A percentile compares a stretch with the other conserved stretches of the same genome.
Evolutionary conservation across 1,139 yeast genomes (phyloP).

Genomic region (Scheffersomyces titani): DNA sequence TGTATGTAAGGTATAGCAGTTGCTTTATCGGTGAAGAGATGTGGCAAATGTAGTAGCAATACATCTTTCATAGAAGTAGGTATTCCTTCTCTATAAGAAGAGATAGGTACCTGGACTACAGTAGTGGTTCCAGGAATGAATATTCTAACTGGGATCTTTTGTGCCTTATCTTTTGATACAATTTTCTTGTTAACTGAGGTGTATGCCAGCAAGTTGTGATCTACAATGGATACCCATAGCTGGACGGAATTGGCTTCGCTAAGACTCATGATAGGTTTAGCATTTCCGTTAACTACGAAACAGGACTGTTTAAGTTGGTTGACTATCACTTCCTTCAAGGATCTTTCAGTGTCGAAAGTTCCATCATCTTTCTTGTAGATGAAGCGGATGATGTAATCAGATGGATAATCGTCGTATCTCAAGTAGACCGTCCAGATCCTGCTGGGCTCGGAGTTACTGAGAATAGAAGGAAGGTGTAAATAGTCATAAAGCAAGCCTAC

Average conservation of each 20-base stretch:
- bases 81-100: slow-evolving; percentile 20
- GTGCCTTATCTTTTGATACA: slow-evolving; percentile 33
- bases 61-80: slow-evolving; percentile 42
- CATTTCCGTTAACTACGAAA: slow-evolving; percentile 68
- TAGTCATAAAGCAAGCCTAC: slow-evolving; percentile 69
- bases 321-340: slow-evolving; percentile 57
- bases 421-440: slow-evolving; percentile 52
- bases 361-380: slow-evolving; percentile 11
- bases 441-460: background rate
- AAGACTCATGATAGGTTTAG: slow-evolving; percentile 74
- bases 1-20: slow-evolving; percentile 55
- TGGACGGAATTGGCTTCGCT: slow-evolving; percentile 58
- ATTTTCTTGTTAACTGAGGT: slow-evolving; percentile 28
- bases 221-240: slow-evolving; percentile 56
- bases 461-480: slow-evolving; percentile 24
- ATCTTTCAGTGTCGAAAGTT: slow-evolving; percentile 22
- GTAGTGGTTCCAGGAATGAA: slow-evolving; percentile 50
- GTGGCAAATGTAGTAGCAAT: slow-evolving; percentile 17
- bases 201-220: slow-evolving; percentile 30
- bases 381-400: slow-evolving; percentile 53
- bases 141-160: slow-evolving; percentile 60
- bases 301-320: slow-evolving; percentile 82
- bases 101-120: slow-evolving; percentile 51
- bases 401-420: slow-evolving; percentile 50
- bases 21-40: background rate